Evolutionary conservation across 192 early-diverging fungal genomes (phyloP), one percentile per base, ranked within the genome.

Genomic region (Coemansia sp.): DNA sequence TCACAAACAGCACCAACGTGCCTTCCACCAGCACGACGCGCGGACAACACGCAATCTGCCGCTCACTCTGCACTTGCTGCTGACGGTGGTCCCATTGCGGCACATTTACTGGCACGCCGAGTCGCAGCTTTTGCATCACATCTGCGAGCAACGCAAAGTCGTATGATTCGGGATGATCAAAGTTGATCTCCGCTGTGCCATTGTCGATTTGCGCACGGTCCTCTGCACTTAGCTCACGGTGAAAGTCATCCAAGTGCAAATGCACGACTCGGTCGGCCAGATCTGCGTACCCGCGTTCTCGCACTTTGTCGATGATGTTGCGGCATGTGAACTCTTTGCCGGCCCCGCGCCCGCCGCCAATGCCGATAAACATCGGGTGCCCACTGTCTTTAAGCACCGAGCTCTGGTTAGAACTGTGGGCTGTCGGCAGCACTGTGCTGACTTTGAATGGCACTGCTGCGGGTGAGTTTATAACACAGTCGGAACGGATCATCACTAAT

Each of bases 21-120:
- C 94, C 94, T 39, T 90, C 90, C 6, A 94, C 68, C 25, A 96
- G 83, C 43, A 92, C 84, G 17, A 93, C 89, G 48, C 86, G 84
- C 8, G 89, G 87, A 9, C 55, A 54, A 4, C 75, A 69, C 14
- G 81, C 80, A 35, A 64, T 67, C 31, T 56, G 66, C 45, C 58
- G 59, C 57, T 6, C n/a, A 4, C 49, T 61, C 7, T 35, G 50
- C 1, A 64, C 62, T 26, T 61, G 71, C 58, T 83, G 75, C 17
- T 55, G 71, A 23, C 69, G 59, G 47, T 83, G 69, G 67, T 92
- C 85, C 83, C 89, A 95, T 49, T 74, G 62, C 16, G 92, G 92
- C 11, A 92, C 64, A 16, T 71, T 61, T 6, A 82, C 83, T 0
- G 83, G 25, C 27, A 75, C 77, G 22, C 89, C 85, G 1, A 65